Percentiles rank a stretch among this genome's conserved stretches.
phyloP scores from a whole-genome alignment of 352 stramenopile species.

The Phytophthora sp. region DNA sequence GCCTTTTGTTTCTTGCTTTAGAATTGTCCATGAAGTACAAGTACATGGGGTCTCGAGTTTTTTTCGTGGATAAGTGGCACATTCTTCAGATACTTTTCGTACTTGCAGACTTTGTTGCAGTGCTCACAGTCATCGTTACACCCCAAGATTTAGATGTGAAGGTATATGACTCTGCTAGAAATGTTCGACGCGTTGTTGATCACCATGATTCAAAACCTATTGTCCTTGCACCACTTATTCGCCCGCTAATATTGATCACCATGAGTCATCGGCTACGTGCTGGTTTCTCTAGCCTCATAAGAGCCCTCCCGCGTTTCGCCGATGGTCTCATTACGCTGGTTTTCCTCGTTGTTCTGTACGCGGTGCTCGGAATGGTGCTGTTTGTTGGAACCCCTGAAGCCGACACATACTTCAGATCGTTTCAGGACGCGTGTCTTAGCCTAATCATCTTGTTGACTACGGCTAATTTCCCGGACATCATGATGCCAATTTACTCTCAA shows the following conservation, averaged over 20 bases:
- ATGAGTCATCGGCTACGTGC: slow-evolving; percentile 59
- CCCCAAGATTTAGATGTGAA: slow-evolving; percentile 3
- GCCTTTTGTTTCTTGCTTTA: slow-evolving; percentile 43
- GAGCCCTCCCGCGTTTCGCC: slow-evolving; percentile 43
- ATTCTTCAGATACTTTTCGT: slow-evolving; percentile 53
- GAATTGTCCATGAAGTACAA: slow-evolving; percentile 59
- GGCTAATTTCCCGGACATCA: slow-evolving; percentile 85
- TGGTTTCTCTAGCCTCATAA: slow-evolving; percentile 56
- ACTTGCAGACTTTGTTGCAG: slow-evolving; percentile 45
- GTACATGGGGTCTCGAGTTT: slow-evolving; percentile 53
- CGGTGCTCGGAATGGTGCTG: slow-evolving; percentile 64
- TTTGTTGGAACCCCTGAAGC: slow-evolving; percentile 69
- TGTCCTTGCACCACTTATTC: slow-evolving; percentile 49
- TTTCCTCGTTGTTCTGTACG: slow-evolving; percentile 61
- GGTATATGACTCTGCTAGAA: background rate
- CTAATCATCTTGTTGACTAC: slow-evolving; percentile 80
- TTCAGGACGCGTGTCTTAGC: slow-evolving; percentile 57
- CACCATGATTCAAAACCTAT: slow-evolving; percentile 29
- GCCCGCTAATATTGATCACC: slow-evolving; percentile 52
- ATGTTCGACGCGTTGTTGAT: background rate
- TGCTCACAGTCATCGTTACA: slow-evolving; percentile 43
- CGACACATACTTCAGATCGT: slow-evolving; percentile 52
- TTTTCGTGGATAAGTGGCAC: slow-evolving; percentile 65
- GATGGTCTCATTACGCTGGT: slow-evolving; percentile 53
- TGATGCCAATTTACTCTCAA: slow-evolving; percentile 72